Base-by-base conservation (phyloP, 805 yeast species). In the Metschnikowia colocasiae region DNA sequence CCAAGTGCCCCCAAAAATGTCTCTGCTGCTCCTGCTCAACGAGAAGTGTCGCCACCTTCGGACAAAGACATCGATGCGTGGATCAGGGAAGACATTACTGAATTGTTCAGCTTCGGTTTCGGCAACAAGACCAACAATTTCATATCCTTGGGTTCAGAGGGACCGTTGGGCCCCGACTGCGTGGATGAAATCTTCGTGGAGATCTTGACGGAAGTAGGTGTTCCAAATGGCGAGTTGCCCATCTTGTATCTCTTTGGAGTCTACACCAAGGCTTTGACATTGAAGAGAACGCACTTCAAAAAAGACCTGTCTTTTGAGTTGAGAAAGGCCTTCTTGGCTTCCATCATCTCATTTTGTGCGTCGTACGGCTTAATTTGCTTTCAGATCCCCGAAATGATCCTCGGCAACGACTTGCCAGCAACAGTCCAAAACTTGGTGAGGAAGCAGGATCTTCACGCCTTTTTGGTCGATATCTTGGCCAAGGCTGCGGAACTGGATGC, bases 281-380 rank as follows among this genome's bases (percentile, higher is more conserved):
- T 60, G 5, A 81, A 70, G 57, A 69, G 83, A 52, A 49, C 72
- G 12, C 50, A 78, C 29, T 65, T 70, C 48, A 60, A 66, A 39
- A 75, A 74, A 55, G 74, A 75, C 48, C 61, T 69, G 3, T 48
- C 64, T 13, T 63, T 66, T 45, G 61, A 62, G 1, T 58, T 58
- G 13, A 78, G 80, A 50, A 31, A 68, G 2, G 58, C 56, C 5
- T 48, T 80, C 6, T 63, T 81, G 43, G 70, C 74, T 46, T 81
- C 80, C 48, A 65, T 79, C 20, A 73, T 78, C 39, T 62, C 77
- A 35, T 67, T 78, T 35, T 60, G 79, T 13, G 67, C 81, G 12
- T 81, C 85, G 22, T 87, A 82, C 63, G 89, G 87, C 0, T 68
- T 83, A 25, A 82, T 86, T 19, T 64, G 83, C 19, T 82, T 86